Percentiles rank a stretch among this genome's conserved stretches.
Evolutionary conservation across 495 filamentous ascomycete species (phyloP).

Genomic region (Penicillium pulvis): DNA sequence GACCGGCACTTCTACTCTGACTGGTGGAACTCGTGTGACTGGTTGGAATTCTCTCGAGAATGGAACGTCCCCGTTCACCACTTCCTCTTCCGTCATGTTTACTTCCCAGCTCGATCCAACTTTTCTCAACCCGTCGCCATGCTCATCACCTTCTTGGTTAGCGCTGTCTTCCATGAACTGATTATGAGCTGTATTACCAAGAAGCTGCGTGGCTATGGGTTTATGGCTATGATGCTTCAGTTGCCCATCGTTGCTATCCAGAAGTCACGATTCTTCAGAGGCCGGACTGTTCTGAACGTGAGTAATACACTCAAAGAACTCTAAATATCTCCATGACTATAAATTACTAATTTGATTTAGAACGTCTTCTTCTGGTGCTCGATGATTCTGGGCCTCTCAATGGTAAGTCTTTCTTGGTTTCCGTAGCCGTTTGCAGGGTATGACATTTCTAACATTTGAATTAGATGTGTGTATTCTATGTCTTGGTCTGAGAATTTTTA

Average conservation of each 20-base stretch:
- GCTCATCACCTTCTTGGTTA: constrained; percentile 88
- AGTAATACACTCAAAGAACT: constrained; percentile 14
- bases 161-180: constrained; percentile 86
- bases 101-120: constrained; percentile 72
- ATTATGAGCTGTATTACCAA: constrained; percentile 98
- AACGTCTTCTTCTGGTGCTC: constrained; percentile 94
- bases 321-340: no score
- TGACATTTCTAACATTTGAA: constrained; percentile 11
- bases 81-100: constrained; percentile 94
- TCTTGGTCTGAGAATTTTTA: constrained; percentile 44
- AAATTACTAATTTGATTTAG: constrained; percentile 18
- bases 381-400: constrained; percentile 87
- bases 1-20: constrained; percentile 96
- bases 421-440: not conserved
- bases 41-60: constrained; percentile 92
- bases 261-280: constrained; percentile 71
- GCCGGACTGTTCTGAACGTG: constrained; percentile 74
- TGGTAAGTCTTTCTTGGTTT: constrained; percentile 59
- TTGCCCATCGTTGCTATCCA: constrained; percentile 92
- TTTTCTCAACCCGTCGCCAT: constrained; percentile 81
- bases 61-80: constrained; percentile 99
- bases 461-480: constrained; percentile 60
- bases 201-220: constrained; percentile 93
- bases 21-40: constrained; percentile 80
- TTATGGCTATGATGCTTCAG: constrained; percentile 93